phyloP scores from a whole-genome alignment of 2,329 filamentous ascomycete species.

The Metarhizium sp. region DNA sequence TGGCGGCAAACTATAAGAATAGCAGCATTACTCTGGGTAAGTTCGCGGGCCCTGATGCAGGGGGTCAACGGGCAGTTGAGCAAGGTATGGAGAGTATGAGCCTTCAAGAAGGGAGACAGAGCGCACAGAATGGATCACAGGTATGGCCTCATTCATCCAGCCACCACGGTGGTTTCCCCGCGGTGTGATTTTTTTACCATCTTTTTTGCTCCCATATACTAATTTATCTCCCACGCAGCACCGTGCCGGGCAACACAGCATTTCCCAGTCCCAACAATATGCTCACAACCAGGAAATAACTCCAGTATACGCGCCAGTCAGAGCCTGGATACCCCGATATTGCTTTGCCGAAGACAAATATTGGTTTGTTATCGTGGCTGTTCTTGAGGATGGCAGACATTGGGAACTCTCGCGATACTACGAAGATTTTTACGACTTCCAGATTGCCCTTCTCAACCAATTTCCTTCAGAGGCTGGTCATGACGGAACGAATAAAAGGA shows the following conservation, averaged over 20 bases:
- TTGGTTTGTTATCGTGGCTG: slow-evolving; percentile 93
- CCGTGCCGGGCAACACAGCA: slow-evolving; percentile 18
- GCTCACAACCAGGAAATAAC: slow-evolving; percentile 32
- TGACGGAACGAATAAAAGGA: slow-evolving; percentile 57
- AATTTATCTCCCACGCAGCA: slow-evolving; percentile 1
- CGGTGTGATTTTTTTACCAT: too few relatives aligned
- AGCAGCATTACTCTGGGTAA: slow-evolving; percentile 95
- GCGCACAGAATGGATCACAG: slow-evolving; percentile 13
- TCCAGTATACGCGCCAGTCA: slow-evolving; percentile 64
- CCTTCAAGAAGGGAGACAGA: slow-evolving; percentile 33
- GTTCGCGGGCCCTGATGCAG: slow-evolving; percentile 45
- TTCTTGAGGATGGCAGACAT: slow-evolving; percentile 79
- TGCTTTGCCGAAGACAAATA: slow-evolving; percentile 97
- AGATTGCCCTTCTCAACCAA: slow-evolving; percentile 85
- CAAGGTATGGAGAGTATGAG: slow-evolving; percentile 74
- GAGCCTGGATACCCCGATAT: slow-evolving; percentile 81
- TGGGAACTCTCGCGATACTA: slow-evolving; percentile 95
- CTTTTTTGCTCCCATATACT: background rate
- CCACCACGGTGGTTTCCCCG: background rate
- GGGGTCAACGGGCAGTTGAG: slow-evolving; percentile 40
- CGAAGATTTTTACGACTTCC: slow-evolving; percentile 98
- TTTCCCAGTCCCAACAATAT: slow-evolving; percentile 26
- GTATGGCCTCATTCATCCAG: slow-evolving; percentile 12
- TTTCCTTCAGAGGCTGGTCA: slow-evolving; percentile 93
- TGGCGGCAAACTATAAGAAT: slow-evolving; percentile 98